phyloP scores from a whole-genome alignment of 257 asterid species.

The Sherardia arvensis region DNA sequence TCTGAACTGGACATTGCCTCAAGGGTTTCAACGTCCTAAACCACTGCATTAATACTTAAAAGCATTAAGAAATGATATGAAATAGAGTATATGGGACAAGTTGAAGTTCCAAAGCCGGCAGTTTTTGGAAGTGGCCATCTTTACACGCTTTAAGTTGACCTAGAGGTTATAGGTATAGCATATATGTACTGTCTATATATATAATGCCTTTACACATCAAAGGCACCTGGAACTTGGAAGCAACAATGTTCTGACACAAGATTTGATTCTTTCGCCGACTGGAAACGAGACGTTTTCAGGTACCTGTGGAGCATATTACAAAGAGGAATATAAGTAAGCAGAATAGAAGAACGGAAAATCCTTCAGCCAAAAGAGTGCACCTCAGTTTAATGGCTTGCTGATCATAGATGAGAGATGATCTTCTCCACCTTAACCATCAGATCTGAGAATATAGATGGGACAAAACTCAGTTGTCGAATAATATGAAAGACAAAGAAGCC shows the following conservation, averaged over 20 bases:
- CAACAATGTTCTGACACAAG: neutral
- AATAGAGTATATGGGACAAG: neutral
- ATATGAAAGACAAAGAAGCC: neutral
- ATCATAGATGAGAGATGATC: constrained; percentile 51
- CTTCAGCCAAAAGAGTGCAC: neutral
- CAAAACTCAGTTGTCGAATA: neutral
- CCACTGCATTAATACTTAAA: neutral
- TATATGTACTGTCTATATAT: neutral
- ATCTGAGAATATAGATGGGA: constrained; percentile 34
- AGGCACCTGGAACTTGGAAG: neutral
- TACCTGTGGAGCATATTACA: neutral
- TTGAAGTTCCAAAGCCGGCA: constrained; percentile 8
- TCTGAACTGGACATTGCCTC: no score
- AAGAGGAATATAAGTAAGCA: neutral
- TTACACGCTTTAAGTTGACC: constrained; percentile 1
- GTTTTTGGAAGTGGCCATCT: neutral
- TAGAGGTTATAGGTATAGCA: neutral
- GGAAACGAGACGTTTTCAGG: neutral
- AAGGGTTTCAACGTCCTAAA: neutral
- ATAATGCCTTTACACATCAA: neutral
- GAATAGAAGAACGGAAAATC: no score
- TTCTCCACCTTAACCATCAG: constrained; percentile 57
- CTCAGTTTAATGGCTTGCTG: neutral
- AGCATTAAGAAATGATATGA: neutral
- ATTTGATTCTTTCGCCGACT: neutral